Evolutionary conservation across 2,329 filamentous ascomycete species (phyloP), one percentile per base, ranked within the genome.

Genomic region (Penicillium fuscoglaucum): DNA sequence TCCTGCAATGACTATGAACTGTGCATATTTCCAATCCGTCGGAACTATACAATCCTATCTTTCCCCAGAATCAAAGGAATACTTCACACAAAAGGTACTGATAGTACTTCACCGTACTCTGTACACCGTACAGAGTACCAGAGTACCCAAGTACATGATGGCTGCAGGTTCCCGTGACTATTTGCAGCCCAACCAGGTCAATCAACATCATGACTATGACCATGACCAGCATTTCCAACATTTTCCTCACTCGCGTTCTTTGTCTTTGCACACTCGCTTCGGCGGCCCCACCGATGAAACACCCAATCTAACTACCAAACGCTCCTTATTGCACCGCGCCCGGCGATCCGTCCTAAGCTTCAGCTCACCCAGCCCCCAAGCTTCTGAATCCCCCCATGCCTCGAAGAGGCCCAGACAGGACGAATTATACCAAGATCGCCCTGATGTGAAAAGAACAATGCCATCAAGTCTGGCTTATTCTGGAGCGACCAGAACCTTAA

Each of bases 251-350:
- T 58, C 53, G 28, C 49, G 49, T 39, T 54, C 55, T 54, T 54
- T 54, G 44, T 65, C 68, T 41, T 66, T 64, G 57, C 47, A 51
- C 52, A 55, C 46, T 61, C 60, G 64, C 61, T 57, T 57, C 57
- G 41, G 48, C 43, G 55, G 60, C 61, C 65, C 80, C 65, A 80
- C 82, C 31, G 72, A 76, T 66, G 81, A 80, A 59, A 80, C 82
- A 55, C 49, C 59, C 47, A 55, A 51, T 59, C 59, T 61, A 78
- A 80, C 59, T 81, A 45, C 80, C 52, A 79, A 79, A 57, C 73
- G 73, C 57, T 70, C 70, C 40, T 65, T 73, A 46, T 70, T 72
- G 64, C 71, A 76, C 64, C 68, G 66, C 52, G 63, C 62, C 62
- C 68, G 70, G 53, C 72, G 68, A 61, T 70, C 70, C 39, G 63